A percentile compares a stretch with the other conserved stretches of the same genome.
These are phyloP conservation scores for Epithemia pelagica DNA, from an alignment of 108 stramenopile species.

Conservation along the genomic window DNA sequence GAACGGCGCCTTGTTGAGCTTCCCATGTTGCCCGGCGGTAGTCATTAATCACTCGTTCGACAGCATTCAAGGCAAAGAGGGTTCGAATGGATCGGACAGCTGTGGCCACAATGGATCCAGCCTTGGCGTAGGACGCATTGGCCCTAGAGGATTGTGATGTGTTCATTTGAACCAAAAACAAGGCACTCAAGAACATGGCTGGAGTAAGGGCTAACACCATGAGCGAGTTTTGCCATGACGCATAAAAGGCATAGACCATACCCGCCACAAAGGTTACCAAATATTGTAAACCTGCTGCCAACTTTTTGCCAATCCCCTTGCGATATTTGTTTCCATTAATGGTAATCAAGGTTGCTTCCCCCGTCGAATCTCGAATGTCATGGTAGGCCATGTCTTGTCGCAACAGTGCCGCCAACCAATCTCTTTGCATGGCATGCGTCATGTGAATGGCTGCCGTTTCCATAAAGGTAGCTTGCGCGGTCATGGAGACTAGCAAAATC, in stretches of 20 bases:
- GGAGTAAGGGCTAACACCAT: constrained; percentile 17
- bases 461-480: constrained; percentile 24
- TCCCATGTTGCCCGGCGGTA: constrained; percentile 33
- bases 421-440: constrained; percentile 24
- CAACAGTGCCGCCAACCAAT: constrained; percentile 49
- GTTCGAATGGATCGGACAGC: constrained; percentile 47
- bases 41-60: constrained; percentile 25
- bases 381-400: constrained; percentile 56
- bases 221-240: constrained; percentile 27
- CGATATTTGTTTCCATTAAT: constrained; percentile 32
- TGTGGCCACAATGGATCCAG: constrained; percentile 40
- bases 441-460: constrained; percentile 40
- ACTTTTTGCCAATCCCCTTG: constrained; percentile 23
- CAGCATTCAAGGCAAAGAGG: constrained; percentile 48
- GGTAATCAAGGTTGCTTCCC: constrained; percentile 32
- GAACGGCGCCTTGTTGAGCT: constrained; percentile 28
- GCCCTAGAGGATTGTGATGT: constrained; percentile 21
- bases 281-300: constrained; percentile 16
- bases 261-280: constrained; percentile 30
- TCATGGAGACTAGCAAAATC: constrained; percentile 28
- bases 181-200: constrained; percentile 14
- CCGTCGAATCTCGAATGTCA: constrained; percentile 41
- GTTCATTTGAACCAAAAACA: constrained; percentile 24
- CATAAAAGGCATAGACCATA: constrained; percentile 30
- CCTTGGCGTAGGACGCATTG: constrained; percentile 35